Evolutionary conservation across 2,329 filamentous ascomycete species (phyloP).

Genomic region (Sporothrix schenckii): DNA sequence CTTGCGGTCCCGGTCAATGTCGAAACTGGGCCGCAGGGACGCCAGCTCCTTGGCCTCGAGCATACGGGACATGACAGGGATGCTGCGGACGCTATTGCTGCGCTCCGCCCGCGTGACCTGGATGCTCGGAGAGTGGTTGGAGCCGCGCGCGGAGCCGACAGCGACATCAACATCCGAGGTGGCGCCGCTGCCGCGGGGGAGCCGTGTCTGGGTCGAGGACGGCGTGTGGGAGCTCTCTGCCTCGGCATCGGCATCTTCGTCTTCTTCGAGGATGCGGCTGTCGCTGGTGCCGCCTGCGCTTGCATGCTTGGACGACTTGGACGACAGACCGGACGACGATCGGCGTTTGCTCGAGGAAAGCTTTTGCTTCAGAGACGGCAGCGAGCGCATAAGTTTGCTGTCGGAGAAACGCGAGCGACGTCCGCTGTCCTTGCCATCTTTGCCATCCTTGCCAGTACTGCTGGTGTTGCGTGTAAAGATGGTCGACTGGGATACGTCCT

Average conservation of each 20-base stretch:
- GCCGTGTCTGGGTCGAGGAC: conserved; percentile 2
- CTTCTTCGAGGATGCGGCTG: conserved; percentile 40
- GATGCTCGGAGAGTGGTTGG: conserved; percentile 38
- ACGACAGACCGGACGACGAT: conserved; percentile 34
- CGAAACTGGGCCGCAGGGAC: conserved; percentile 58
- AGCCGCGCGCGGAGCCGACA: neutral
- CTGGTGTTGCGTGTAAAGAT: conserved; percentile 41
- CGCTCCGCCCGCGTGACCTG: conserved; percentile 45
- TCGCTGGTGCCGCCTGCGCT: neutral
- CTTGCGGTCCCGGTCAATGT: conserved; percentile 54
- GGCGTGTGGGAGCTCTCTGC: conserved; percentile 18
- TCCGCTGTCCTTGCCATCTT: conserved; percentile 36
- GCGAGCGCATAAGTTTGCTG: conserved; percentile 65
- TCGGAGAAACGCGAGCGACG: conserved; percentile 66
- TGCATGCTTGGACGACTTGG: conserved; percentile 40
- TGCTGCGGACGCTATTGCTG: conserved; percentile 44
- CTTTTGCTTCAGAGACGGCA: conserved; percentile 60
- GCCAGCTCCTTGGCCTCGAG: conserved; percentile 69
- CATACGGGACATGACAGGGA: conserved; percentile 77
- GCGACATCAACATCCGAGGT: neutral
- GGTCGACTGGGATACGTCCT: conserved; percentile 46
- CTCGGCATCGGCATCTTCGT: conserved; percentile 38
- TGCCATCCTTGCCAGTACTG: conserved; percentile 41
- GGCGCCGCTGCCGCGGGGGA: neutral
- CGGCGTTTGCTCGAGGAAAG: conserved; percentile 47